These are phyloP conservation scores for Musa beccarii DNA, from an alignment of 176 grass and related monocot genomes.

Conservation along the genomic window DNA sequence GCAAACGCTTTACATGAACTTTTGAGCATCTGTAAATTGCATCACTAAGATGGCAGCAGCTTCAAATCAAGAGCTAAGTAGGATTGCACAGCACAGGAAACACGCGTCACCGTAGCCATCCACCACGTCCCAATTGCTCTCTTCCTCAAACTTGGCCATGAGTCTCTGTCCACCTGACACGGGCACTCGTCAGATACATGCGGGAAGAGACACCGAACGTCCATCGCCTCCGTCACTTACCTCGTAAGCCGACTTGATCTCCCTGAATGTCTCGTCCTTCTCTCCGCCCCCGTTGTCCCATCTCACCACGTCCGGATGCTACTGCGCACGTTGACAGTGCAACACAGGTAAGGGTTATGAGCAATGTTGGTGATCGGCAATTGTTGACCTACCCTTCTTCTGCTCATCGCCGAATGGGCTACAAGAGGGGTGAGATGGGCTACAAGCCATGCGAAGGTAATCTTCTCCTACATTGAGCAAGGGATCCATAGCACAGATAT, in stretches of 20 bases:
- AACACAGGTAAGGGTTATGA: too few relatives aligned
- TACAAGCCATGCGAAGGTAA: too few relatives aligned
- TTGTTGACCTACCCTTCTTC: too few relatives aligned
- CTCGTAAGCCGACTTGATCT: conserved; percentile 7
- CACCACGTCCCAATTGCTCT: not conserved
- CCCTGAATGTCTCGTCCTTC: not conserved
- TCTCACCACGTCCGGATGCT: conserved; percentile 8
- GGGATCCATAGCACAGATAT: too few relatives aligned
- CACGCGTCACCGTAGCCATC: not conserved
- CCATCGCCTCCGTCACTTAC: not conserved
- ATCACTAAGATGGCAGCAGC: too few relatives aligned
- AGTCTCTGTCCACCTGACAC: not conserved
- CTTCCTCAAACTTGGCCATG: conserved; percentile 16
- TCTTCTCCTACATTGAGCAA: too few relatives aligned
- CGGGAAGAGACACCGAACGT: not conserved
- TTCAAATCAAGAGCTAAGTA: not conserved
- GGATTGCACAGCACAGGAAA: not conserved
- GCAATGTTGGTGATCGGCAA: too few relatives aligned
- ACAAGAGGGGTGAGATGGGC: too few relatives aligned
- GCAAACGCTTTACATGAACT: too few relatives aligned
- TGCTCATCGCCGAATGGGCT: too few relatives aligned
- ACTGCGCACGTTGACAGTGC: not conserved
- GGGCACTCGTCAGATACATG: not conserved
- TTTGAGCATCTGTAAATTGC: too few relatives aligned
- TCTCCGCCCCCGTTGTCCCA: not conserved